Evolutionary conservation across 352 stramenopile species (phyloP).

Genomic region (Nothophytophthora sp.): DNA sequence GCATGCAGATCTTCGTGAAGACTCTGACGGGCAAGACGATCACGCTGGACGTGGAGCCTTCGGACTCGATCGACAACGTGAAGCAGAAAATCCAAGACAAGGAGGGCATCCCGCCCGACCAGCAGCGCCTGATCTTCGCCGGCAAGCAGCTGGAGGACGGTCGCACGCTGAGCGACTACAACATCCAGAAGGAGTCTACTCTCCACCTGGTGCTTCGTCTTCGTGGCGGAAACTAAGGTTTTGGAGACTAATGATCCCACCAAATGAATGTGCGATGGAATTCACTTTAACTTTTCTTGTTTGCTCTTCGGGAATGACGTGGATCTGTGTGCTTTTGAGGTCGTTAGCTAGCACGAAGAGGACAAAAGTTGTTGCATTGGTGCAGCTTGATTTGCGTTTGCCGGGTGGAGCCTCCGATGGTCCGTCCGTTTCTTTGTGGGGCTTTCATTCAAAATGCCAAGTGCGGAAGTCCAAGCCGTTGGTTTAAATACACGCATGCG

Average conservation of each 20-base stretch:
- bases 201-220: conserved; percentile 92
- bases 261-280: conserved; percentile 1
- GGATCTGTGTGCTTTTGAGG: not conserved
- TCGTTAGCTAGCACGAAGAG: not conserved
- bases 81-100: conserved; percentile 96
- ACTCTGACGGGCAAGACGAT: conserved; percentile 93
- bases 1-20: conserved; percentile 84
- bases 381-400: too few relatives aligned
- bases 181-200: conserved; percentile 95
- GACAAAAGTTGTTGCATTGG: too few relatives aligned
- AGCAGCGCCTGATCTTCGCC: conserved; percentile 96
- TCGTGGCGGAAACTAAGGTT: conserved; percentile 45
- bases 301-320: not conserved
- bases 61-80: conserved; percentile 95
- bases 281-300: not conserved
- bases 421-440: too few relatives aligned
- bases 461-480: too few relatives aligned
- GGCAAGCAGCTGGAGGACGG: conserved; percentile 94
- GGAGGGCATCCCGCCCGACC: conserved; percentile 93
- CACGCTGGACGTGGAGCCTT: conserved; percentile 91
- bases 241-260: not conserved
- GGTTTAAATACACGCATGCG: too few relatives aligned
- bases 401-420: too few relatives aligned
- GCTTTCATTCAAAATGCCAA: too few relatives aligned
- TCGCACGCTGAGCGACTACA: conserved; percentile 89